Percentiles rank a stretch among this genome's conserved stretches.
Conservation (phyloP, 177 flowering plant species). For the Telopea speciosissima region DNA sequence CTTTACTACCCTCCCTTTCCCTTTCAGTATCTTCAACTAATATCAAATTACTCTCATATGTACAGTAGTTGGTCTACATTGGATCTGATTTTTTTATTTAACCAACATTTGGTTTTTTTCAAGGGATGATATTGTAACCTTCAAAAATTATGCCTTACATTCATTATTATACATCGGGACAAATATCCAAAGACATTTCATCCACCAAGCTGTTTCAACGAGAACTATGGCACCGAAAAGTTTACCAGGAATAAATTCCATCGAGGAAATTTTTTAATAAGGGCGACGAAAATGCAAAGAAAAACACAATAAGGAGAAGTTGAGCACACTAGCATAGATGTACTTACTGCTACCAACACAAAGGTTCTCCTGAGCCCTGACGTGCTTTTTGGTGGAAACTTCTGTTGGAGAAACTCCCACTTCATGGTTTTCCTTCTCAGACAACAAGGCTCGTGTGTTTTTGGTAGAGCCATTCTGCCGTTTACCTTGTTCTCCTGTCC, state of each 20-base stretch:
- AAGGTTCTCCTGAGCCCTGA: constrained; percentile 17
- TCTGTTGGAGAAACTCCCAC: constrained; percentile 18
- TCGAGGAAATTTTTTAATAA: neutral
- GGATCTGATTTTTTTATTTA: too few relatives aligned
- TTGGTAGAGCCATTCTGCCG: constrained; percentile 42
- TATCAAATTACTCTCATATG: too few relatives aligned
- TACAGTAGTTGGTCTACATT: too few relatives aligned
- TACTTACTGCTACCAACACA: constrained; percentile 33
- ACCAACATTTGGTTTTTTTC: too few relatives aligned
- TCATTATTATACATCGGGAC: neutral
- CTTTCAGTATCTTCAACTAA: too few relatives aligned
- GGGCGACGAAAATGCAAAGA: neutral
- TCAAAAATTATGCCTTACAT: neutral
- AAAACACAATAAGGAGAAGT: neutral
- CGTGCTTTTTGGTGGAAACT: constrained; percentile 22
- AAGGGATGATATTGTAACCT: too few relatives aligned
- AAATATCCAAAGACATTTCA: neutral
- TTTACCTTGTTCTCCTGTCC: constrained; percentile 44
- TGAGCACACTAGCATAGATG: neutral
- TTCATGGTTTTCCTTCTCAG: constrained; percentile 42
- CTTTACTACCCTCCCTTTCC: too few relatives aligned
- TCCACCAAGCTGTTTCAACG: neutral
- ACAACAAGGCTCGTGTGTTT: constrained; percentile 20
- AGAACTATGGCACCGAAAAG: neutral
- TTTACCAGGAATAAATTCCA: neutral